phyloP scores from a whole-genome alignment of 495 filamentous ascomycete genomes.

The Penicillium diatomitis region DNA sequence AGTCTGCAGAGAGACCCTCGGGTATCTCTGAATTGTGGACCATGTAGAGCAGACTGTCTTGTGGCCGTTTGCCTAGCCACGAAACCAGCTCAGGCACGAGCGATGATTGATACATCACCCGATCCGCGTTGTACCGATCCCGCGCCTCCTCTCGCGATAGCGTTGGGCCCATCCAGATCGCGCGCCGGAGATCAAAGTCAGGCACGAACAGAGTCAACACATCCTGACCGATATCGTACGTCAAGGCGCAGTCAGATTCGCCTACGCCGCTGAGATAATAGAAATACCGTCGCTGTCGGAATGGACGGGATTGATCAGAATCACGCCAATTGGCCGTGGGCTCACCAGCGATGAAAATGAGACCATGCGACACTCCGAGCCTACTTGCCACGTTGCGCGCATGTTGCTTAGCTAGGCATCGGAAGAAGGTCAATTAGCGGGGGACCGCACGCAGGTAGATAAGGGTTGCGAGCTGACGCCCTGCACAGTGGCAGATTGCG shows the following conservation, averaged over 20 bases:
- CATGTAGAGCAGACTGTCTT: conserved; percentile 25
- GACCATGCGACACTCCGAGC: conserved; percentile 50
- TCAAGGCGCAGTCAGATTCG: conserved; percentile 70
- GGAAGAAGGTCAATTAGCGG: conserved; percentile 10
- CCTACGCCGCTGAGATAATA: conserved; percentile 86
- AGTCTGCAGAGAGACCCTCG: conserved; percentile 45
- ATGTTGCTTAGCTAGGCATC: conserved; percentile 62
- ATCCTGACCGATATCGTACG: conserved; percentile 66
- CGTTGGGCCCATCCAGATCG: conserved; percentile 93
- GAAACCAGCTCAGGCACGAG: conserved; percentile 50
- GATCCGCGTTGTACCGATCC: conserved; percentile 67
- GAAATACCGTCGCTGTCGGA: conserved; percentile 84
- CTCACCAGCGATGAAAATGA: conserved; percentile 80
- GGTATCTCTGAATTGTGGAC: conserved; percentile 30
- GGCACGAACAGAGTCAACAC: conserved; percentile 87
- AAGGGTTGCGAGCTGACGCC: too few relatives aligned
- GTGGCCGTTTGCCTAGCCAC: conserved; percentile 52
- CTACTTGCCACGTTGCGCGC: conserved; percentile 61
- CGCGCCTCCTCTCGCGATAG: conserved; percentile 64
- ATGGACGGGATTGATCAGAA: conserved; percentile 65
- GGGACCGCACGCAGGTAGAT: neutral
- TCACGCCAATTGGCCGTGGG: conserved; percentile 66
- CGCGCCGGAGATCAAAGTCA: conserved; percentile 73
- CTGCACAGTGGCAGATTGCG: too few relatives aligned
- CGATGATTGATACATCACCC: conserved; percentile 54